Conservation (phyloP, 116 monocot genomes). For the Zostera marina region DNA sequence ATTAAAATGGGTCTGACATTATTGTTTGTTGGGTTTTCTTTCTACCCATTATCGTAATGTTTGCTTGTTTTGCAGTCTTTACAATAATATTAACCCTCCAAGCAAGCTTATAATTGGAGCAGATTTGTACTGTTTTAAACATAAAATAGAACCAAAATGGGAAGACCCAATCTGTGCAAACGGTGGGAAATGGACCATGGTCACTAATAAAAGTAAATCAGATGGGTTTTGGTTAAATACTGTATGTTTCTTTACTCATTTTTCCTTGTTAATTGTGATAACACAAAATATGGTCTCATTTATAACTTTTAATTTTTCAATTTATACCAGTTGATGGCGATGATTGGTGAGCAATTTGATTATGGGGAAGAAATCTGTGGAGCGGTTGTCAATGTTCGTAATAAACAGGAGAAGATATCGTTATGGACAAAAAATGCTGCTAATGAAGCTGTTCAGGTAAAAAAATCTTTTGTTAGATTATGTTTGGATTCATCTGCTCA, state of each 20-base stretch:
- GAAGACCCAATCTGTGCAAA: conserved; percentile 71
- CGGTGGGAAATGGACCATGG: conserved; percentile 70
- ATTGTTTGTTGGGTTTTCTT: background rate
- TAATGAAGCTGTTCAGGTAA: conserved; percentile 63
- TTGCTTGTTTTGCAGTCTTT: conserved; percentile 33
- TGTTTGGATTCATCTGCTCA: background rate
- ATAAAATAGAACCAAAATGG: conserved; percentile 70
- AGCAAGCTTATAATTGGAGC: conserved; percentile 48
- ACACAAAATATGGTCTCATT: background rate
- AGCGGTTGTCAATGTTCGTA: conserved; percentile 59
- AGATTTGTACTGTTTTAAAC: conserved; percentile 72
- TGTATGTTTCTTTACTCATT: conserved; percentile 8
- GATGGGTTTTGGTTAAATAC: conserved; percentile 65
- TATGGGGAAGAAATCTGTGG: conserved; percentile 81
- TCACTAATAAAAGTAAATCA: conserved; percentile 31
- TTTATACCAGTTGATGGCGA: conserved; percentile 37
- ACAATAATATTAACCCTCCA: conserved; percentile 60
- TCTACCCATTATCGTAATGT: background rate
- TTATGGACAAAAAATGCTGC: conserved; percentile 64
- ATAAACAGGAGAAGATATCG: conserved; percentile 46
- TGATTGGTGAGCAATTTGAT: conserved; percentile 82
- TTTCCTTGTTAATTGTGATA: background rate
- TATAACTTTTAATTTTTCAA: background rate
- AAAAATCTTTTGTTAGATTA: background rate
- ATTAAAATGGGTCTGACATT: background rate